Evolutionary conservation across 208 protist genomes (phyloP), one percentile per base, ranked within the genome.

Genomic region (Trichomonas vaginalis): DNA sequence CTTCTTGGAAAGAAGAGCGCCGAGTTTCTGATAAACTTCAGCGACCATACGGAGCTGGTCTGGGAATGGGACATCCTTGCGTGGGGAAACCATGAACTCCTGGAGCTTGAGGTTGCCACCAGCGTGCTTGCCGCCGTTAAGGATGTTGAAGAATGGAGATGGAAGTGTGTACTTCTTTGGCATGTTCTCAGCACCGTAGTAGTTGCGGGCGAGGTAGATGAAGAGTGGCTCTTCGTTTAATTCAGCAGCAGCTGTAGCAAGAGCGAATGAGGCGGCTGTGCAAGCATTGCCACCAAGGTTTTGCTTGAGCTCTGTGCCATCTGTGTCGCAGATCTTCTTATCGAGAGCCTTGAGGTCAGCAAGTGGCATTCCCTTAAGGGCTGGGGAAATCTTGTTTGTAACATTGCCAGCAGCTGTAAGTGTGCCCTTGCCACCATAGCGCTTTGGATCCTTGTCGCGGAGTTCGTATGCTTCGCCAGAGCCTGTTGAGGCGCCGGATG

Each of bases 401-500:
- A 99, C 98, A 97, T 99, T 99, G n/a, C 97, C 96, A 37, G 99
- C 97, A 27, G 99, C 99, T 96, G 98, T 98, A n/a, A 95, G 35
- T 95, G 95, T 99, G 88, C 98, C 99, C 97, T 99, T 99, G 96
- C 99, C 99, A 39, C 98, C 95, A 97, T 99, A 99, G 86, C 97
- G 97, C 47, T 96, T 96, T 96, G 98, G 98, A 97, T 98, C 98
- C 88, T 97, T 97, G 96, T 99, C 99, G 96, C 99, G 98, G 48
- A 99, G 97, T 97, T 99, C 98, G 95, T 97, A 98, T 37, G 96
- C 97, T 96, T 99, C 99, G 96, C 99, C 98, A 46, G 98, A 97
- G 96, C 99, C 99, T 48, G 99, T 99, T 37, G 99, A 99, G 9
- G 99, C 99, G 96, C 99, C 99, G 32, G 98, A 99, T 46, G 99